These are phyloP conservation scores for Boletus barrowsii DNA, from an alignment of 768 basidiomycete species.

Conservation along the genomic window DNA sequence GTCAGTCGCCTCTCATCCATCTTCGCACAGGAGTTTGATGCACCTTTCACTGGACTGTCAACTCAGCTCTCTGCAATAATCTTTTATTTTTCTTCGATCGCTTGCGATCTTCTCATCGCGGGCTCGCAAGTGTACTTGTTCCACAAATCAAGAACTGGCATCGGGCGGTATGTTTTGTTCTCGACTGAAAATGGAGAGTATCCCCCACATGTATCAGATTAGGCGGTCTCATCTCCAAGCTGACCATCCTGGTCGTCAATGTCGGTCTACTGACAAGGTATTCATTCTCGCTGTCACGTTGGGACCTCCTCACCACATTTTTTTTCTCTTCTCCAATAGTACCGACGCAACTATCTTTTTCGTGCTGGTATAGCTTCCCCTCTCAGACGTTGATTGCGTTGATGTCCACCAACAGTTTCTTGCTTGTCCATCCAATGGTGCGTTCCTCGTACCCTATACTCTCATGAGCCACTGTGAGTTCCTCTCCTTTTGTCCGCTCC, in stretches of 20 bases:
- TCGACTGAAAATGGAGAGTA: not conserved
- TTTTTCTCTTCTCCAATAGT: slow-evolving; percentile 8
- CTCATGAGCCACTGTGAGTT: slow-evolving; percentile 37
- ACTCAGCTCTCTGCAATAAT: slow-evolving; percentile 29
- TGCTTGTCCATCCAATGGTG: slow-evolving; percentile 34
- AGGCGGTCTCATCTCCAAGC: slow-evolving; percentile 31
- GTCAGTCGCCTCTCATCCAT: slow-evolving; percentile 16
- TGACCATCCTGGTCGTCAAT: slow-evolving; percentile 35
- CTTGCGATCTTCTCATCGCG: slow-evolving; percentile 35
- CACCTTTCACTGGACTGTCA: not conserved
- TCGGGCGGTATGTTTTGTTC: slow-evolving; percentile 25
- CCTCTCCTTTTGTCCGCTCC: not conserved
- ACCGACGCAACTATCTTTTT: slow-evolving; percentile 29
- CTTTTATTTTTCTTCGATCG: slow-evolving; percentile 33
- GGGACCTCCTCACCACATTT: not conserved
- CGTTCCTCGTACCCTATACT: slow-evolving; percentile 37
- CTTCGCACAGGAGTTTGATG: not conserved
- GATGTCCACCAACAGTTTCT: slow-evolving; percentile 25
- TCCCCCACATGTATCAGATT: slow-evolving; percentile 16
- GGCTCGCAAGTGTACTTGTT: slow-evolving; percentile 34
- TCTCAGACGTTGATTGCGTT: not conserved
- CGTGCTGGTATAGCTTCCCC: slow-evolving; percentile 16
- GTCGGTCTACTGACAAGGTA: slow-evolving; percentile 37
- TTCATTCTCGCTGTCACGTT: not conserved
- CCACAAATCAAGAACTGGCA: slow-evolving; percentile 28